Evolutionary conservation across 139 green algal genomes (phyloP), one percentile per base, ranked within the genome.

Genomic region (Yamagishiella unicocca): DNA sequence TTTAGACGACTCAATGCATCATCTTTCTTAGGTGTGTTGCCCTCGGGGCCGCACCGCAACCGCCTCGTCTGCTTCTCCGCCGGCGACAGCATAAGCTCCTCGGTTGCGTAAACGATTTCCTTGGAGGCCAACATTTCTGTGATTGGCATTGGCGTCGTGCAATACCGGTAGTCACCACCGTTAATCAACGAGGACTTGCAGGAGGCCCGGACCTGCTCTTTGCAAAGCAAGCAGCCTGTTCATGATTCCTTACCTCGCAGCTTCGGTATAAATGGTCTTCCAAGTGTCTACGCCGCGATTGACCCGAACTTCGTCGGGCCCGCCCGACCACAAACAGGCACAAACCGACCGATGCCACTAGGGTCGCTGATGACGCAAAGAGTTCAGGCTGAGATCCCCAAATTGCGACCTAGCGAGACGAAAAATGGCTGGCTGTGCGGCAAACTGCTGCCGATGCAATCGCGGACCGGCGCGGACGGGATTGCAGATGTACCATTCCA

Each of bases 311-410:
- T 58, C 4, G 6, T 78, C 24, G 24, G 58, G 17, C 24, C 38
- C 12, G 25, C 40, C n/a, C n/a, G n/a, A n/a, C n/a, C n/a, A n/a
- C n/a, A n/a, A n/a, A n/a, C n/a, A n/a, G n/a, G n/a, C n/a, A n/a
- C n/a, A n/a, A n/a, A n/a, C n/a, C n/a, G n/a, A n/a, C n/a, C n/a
- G n/a, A n/a, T 55, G 43, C 45, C 43, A 27, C 43, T 61, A 24
- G 17, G 1, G 43, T 17, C 6, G 9, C 73, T 25, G 9, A 29
- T 62, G 14, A 8, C 37, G 73, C 73, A 8, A 12, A 25, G 42
- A 94, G 83, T 89, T 87, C 64, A 96, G 66, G 0, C 94, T 93
- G 19, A 74, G 86, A 50, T 97, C 12, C 50, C 50, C 12, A 58
- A 58, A 58, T 25, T 58, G 50, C 17, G 17, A 58, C 50, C n/a